These are phyloP conservation scores for Suillus luteus DNA, from an alignment of 768 basidiomycete species.

Conservation along the genomic window DNA sequence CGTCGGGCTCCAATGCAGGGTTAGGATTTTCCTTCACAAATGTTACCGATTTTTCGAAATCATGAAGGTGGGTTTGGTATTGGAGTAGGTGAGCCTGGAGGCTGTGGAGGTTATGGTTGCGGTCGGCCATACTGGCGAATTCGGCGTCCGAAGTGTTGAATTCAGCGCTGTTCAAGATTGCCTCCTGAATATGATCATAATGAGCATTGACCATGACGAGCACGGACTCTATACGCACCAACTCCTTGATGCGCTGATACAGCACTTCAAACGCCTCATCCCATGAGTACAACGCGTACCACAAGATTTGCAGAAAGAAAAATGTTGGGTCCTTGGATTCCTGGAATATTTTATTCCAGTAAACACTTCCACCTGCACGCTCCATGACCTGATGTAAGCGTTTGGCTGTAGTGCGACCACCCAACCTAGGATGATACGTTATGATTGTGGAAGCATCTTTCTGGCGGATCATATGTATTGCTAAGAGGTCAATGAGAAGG, in stretches of 20 bases:
- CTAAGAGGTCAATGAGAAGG: constrained; percentile 39
- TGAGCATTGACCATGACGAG: background rate
- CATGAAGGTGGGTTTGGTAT: constrained; percentile 48
- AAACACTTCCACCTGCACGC: constrained; percentile 35
- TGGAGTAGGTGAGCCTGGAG: constrained; percentile 53
- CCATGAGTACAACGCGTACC: constrained; percentile 57
- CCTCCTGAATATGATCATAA: background rate
- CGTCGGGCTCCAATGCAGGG: constrained; percentile 28
- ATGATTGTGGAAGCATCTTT: constrained; percentile 31
- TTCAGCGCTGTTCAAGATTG: constrained; percentile 34
- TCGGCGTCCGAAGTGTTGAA: constrained; percentile 41
- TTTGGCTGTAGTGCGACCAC: constrained; percentile 30
- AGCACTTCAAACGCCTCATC: constrained; percentile 51
- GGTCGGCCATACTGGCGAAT: constrained; percentile 45
- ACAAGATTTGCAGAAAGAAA: constrained; percentile 46
- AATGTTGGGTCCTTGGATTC: constrained; percentile 46
- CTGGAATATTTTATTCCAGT: constrained; percentile 21
- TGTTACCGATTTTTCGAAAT: constrained; percentile 46
- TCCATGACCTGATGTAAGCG: constrained; percentile 33
- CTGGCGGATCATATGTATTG: constrained; percentile 40
- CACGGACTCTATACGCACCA: constrained; percentile 40
- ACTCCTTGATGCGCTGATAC: constrained; percentile 45
- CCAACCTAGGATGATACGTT: constrained; percentile 35
- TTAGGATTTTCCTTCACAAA: constrained; percentile 48
- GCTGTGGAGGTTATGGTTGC: constrained; percentile 55